Conservation (phyloP, 768 basidiomycete species). For the Russula compacta region DNA sequence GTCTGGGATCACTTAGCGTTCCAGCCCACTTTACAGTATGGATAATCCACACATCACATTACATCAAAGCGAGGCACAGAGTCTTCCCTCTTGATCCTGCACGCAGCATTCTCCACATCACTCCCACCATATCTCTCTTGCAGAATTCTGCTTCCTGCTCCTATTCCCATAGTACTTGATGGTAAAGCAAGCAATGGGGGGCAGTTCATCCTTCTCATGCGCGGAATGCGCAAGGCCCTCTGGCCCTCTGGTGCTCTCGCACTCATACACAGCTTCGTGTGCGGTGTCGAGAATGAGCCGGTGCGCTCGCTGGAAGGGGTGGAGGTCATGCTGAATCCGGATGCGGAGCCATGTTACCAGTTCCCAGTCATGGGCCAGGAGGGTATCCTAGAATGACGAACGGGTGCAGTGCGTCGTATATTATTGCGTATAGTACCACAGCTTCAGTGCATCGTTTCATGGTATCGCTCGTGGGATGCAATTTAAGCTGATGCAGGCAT, state of each 20-base stretch:
- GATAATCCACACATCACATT: slow-evolving; percentile 63
- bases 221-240: slow-evolving; percentile 62
- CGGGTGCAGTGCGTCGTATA: slow-evolving; percentile 78
- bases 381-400: slow-evolving; percentile 51
- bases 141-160: slow-evolving; percentile 41
- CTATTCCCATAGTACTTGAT: slow-evolving; percentile 27
- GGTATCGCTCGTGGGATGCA: background rate
- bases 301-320: slow-evolving; percentile 52
- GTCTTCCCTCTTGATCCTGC: slow-evolving; percentile 34
- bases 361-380: slow-evolving; percentile 42
- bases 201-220: slow-evolving; percentile 65
- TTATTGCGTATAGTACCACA: slow-evolving; percentile 73
- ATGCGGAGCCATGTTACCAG: slow-evolving; percentile 19
- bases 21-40: slow-evolving; percentile 49
- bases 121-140: slow-evolving; percentile 64
- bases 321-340: slow-evolving; percentile 47
- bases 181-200: slow-evolving; percentile 60
- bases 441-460: slow-evolving; percentile 53
- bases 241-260: slow-evolving; percentile 40
- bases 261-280: slow-evolving; percentile 56
- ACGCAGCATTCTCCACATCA: slow-evolving; percentile 66
- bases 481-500: background rate
- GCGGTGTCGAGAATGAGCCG: slow-evolving; percentile 58
- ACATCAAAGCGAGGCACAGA: slow-evolving; percentile 46
- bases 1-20: background rate